These are phyloP conservation scores for Leccinum pachyderme DNA, from an alignment of 1,284 basidiomycete species.

Conservation along the genomic window DNA sequence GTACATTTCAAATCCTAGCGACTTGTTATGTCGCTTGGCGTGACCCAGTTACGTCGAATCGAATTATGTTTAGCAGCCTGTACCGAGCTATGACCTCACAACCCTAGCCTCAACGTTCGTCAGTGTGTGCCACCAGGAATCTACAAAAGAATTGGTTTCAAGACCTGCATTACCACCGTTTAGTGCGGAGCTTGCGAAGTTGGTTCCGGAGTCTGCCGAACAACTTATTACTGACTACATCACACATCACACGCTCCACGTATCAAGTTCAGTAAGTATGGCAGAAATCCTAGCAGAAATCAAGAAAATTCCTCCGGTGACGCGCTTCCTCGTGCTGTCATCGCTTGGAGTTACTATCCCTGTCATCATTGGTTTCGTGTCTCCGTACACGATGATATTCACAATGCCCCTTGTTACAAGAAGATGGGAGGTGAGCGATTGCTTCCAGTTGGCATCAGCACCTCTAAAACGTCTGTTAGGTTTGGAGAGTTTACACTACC, in stretches of 20 bases:
- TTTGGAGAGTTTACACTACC: constrained; percentile 77
- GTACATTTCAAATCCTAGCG: neutral
- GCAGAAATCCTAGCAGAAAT: constrained; percentile 54
- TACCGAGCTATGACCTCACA: neutral
- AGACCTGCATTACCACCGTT: too few species aligned
- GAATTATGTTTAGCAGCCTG: neutral
- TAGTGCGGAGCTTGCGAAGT: neutral
- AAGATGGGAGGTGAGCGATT: constrained; percentile 50
- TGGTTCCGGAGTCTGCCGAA: neutral
- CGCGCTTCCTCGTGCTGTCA: constrained; percentile 66
- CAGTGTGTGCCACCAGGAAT: too few species aligned
- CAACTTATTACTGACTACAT: neutral
- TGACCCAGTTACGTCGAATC: neutral
- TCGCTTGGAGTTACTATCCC: constrained; percentile 64
- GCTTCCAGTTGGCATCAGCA: constrained; percentile 3
- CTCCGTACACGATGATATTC: constrained; percentile 59
- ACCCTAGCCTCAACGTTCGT: neutral
- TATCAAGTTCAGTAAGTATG: constrained; percentile 15
- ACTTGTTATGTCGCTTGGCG: neutral
- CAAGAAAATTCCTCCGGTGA: constrained; percentile 83
- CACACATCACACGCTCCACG: constrained; percentile 17
- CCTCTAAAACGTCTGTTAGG: constrained; percentile 36
- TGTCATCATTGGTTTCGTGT: constrained; percentile 55
- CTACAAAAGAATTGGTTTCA: neutral
- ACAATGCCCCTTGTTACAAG: constrained; percentile 45